These are phyloP conservation scores for Sclerotinia spermophila DNA, from an alignment of 2,329 filamentous ascomycete species.

Conservation along the genomic window DNA sequence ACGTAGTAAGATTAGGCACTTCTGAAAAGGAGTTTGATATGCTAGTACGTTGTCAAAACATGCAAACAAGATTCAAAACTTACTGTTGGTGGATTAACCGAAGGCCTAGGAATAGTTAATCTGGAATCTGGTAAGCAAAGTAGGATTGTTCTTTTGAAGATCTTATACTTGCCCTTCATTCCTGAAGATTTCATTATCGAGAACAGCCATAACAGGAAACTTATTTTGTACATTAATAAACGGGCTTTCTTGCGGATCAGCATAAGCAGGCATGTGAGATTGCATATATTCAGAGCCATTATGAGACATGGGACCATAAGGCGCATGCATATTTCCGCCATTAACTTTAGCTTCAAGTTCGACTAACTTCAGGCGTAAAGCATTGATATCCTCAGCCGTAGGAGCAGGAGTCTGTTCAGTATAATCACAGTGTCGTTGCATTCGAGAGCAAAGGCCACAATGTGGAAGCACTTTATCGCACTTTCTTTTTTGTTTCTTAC, in stretches of 20 bases:
- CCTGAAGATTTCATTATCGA: slow-evolving; percentile 43
- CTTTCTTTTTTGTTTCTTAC: slow-evolving; percentile 49
- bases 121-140: slow-evolving; percentile 25
- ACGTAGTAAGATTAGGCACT: neutral
- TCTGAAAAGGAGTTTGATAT: neutral
- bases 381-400: slow-evolving; percentile 42
- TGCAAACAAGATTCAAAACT: neutral
- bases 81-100: slow-evolving; percentile 18
- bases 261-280: slow-evolving; percentile 25
- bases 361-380: slow-evolving; percentile 39
- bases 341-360: slow-evolving; percentile 41
- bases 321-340: slow-evolving; percentile 27
- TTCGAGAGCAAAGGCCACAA: slow-evolving; percentile 46
- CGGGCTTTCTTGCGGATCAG: slow-evolving; percentile 27
- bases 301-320: slow-evolving; percentile 23
- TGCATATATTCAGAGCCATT: slow-evolving; percentile 25
- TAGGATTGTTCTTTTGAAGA: neutral
- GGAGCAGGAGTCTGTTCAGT: slow-evolving; percentile 38
- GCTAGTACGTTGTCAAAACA: neutral
- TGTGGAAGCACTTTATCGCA: slow-evolving; percentile 49
- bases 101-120: slow-evolving; percentile 40
- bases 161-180: slow-evolving; percentile 32
- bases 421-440: slow-evolving; percentile 44
- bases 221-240: slow-evolving; percentile 35
- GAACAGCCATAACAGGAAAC: slow-evolving; percentile 45